Base-by-base conservation (phyloP, 345 rosid genomes). In the Ricinus communis region DNA sequence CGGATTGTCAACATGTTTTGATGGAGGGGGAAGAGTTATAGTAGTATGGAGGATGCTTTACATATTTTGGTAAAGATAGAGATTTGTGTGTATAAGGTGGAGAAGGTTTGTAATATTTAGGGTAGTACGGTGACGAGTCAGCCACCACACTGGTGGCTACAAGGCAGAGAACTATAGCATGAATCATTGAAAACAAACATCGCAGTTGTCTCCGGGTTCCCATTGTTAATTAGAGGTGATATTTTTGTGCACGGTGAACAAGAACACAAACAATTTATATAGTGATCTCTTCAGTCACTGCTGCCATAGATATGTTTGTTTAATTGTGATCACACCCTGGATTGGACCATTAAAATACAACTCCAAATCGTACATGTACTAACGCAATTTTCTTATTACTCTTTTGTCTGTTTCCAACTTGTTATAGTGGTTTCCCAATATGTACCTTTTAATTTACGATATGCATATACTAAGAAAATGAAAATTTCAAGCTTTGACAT, bases 91-190 rank as follows among this genome's bases (percentile, higher is more conserved):
- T 1, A 1, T 53, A 27, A 5, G 68, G 53, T 0, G 77, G 62
- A 1, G 38, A 33, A 33, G 55, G 71, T 13, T 45, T 0, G 68
- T 8, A 45, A 61, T 5, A 45, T 5, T 22, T 64, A 70, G 58
- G 72, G 22, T 43, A 25, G 46, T 58, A 71, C 10, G 61, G 52
- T 0, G 77, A 65, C 0, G 75, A 52, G 14, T 65, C 22, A 19
- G 74, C 75, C 0, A 68, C 75, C 0, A 25, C 72, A 47, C n/a
- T 19, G 5, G 79, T 69, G 54, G 81, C 84, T 4, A 73, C 4
- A 66, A 85, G 72, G 74, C 72, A 81, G 58, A 83, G 56, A 28
- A 77, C 73, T 18, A 81, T 15, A 1, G 70, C 85, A n/a, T 24
- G 67, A 68, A 79, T 25, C 56, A 82, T 52, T 13, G 62, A 70